A percentile compares a stretch with the other conserved stretches of the same genome.
These are phyloP conservation scores for Alternaria triticina DNA, from an alignment of 2,329 filamentous ascomycete species.

Conservation along the genomic window DNA sequence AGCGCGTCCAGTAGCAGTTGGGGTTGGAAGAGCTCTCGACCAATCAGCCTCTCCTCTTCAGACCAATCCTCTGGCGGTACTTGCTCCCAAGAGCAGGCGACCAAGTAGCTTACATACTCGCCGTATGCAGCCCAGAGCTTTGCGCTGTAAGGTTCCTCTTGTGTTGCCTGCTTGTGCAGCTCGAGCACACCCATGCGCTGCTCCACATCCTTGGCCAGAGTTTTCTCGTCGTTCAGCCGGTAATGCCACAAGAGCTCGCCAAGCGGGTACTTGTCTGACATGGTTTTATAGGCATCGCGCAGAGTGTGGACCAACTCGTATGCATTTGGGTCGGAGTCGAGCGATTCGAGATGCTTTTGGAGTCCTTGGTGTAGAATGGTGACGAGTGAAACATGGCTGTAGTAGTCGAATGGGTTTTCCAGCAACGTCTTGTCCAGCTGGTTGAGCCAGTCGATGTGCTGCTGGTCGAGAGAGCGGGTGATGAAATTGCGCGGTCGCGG, in stretches of 20 bases:
- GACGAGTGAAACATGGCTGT: conserved; percentile 56
- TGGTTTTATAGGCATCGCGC: conserved; percentile 61
- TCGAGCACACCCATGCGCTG: conserved; percentile 74
- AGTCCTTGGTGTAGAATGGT: conserved; percentile 58
- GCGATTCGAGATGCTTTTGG: conserved; percentile 47
- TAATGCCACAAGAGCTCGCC: conserved; percentile 81
- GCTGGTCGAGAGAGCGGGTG: conserved; percentile 51
- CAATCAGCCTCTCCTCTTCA: conserved; percentile 72
- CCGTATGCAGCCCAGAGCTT: conserved; percentile 79
- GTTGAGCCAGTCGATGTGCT: conserved; percentile 53
- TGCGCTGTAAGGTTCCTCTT: conserved; percentile 74
- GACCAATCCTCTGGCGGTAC: conserved; percentile 57
- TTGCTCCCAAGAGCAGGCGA: conserved; percentile 66
- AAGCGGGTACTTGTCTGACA: conserved; percentile 70
- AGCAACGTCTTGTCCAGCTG: conserved; percentile 52
- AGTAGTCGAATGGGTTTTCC: conserved; percentile 58
- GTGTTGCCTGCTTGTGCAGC: conserved; percentile 71
- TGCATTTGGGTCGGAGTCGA: conserved; percentile 44
- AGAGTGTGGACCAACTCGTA: conserved; percentile 56
- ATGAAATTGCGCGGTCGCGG: conserved; percentile 53
- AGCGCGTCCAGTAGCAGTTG: conserved; percentile 71
- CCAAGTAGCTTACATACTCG: conserved; percentile 77
- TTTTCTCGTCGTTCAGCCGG: conserved; percentile 75
- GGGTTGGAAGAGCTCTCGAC: conserved; percentile 74
- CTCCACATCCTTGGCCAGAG: conserved; percentile 66